Base-by-base conservation (phyloP, 768 basidiomycete genomes). In the Trametes sanguinea region DNA sequence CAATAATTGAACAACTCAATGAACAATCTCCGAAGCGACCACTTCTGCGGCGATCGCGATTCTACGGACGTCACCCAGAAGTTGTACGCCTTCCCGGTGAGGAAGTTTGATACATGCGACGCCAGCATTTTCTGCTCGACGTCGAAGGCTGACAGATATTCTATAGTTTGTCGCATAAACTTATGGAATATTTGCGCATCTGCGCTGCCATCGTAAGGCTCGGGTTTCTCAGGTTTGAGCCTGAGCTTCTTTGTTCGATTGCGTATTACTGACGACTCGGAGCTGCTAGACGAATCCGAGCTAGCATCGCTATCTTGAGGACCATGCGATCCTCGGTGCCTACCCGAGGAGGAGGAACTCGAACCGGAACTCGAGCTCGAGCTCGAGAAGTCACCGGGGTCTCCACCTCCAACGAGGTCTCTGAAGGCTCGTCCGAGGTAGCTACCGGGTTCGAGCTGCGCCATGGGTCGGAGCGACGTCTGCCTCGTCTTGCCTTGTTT, bases 41-140 rank as follows among this genome's bases (percentile, higher is more conserved):
- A 70, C 3, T 59, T 29, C 4, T n/a, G 42, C 4, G 55, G 66
- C 1, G 56, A 39, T 2, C 33, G 16, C 11, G 68, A 52, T 44
- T 46, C 32, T 0, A 71, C 60, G n/a, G 57, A 50, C 10, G 68
- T 66, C 44, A 69, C 68, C 60, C 65, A 73, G 54, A 69, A 73
- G 27, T 64, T 47, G 57, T 68, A 69, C 0, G 72, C 69, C 4
- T 63, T 51, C 2, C 65, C 70, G 1, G n/a, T 51, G 29, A 73
- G 29, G 51, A 68, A 73, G 22, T 59, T 54, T 1, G 65, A 66
- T 8, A 64, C 55, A 1, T 42, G 29, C 5, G 51, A 47, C 0
- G 55, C 60, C 0, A 43, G 30, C 39, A 57, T 47, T 4, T 5
- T 2, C 7, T 11, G 17, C 1, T 33, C 32, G 1, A 65, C 13